Base-by-base conservation (phyloP, 1,284 basidiomycete species). In the Pterula multifida region DNA sequence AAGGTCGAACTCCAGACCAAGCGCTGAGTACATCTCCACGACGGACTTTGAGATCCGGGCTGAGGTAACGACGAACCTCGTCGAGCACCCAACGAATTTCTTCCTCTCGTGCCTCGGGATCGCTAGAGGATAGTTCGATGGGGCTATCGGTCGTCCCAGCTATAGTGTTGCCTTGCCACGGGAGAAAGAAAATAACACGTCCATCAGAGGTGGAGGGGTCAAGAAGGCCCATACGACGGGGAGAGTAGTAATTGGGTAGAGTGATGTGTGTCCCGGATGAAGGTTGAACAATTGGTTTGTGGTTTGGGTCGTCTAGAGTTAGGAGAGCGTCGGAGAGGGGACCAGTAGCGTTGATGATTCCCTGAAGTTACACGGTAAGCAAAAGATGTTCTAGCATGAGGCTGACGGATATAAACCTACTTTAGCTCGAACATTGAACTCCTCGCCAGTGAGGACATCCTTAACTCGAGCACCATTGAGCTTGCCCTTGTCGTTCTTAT, bases 101-200 rank as follows among this genome's bases (percentile, higher is more conserved):
- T 59, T 96, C 90, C 68, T 98, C 95, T 44, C 78, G 74, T 1
- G 94, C 91, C 15, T 6, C 71, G 2, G 95, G 94, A 59, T 95
- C 84, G 2, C 68, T 66, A 0, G 87, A 81, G 0, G 90, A 85
- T 0, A 88, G 78, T 65, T 98, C 95, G 19, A 95, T 98, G 0
- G 90, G 86, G 0, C 88, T 78, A 65, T 98, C 95, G 19, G 95
- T 98, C 3, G 95, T 98, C 23, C 94, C 95, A 2, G 95, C 95
- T 55, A 98, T 95, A 47, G 93, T 94, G 68, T 90, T 91, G 21
- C 95, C 95, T 69, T 97, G 88, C 95, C 95, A 98, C 0, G 95
- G 95, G 19, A 98, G 77, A 79, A 98, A 97, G 77, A 98, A 98
- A 63, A 98, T 95, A 53, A 98, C 94, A 45, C 95, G 85, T 0